Percentiles rank a stretch among this genome's conserved stretches.
Conservation (phyloP, 495 filamentous ascomycete genomes). For the Filosporella fistucella region DNA sequence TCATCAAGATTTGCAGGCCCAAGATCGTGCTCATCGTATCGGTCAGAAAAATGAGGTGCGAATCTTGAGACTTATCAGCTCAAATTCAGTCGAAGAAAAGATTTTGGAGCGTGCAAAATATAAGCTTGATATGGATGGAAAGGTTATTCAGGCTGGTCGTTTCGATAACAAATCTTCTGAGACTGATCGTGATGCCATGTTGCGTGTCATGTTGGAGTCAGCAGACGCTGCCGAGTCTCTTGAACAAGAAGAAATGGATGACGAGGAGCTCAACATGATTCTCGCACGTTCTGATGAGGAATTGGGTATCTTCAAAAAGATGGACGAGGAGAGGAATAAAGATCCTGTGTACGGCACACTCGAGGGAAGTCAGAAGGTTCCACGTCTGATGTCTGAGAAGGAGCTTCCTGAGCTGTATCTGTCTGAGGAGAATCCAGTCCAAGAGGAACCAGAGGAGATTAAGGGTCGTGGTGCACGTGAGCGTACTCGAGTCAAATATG, state of each 20-base stretch:
- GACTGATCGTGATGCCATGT: constrained; percentile 93
- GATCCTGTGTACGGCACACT: constrained; percentile 65
- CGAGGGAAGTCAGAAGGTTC: constrained; percentile 51
- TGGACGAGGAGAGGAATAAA: constrained; percentile 69
- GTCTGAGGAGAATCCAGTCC: constrained; percentile 76
- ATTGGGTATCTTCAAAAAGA: constrained; percentile 60
- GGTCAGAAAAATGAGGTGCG: constrained; percentile 99
- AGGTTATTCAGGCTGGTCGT: constrained; percentile 97
- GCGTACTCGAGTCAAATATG: constrained; percentile 88
- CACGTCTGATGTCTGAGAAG: constrained; percentile 79
- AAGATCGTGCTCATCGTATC: constrained; percentile 99
- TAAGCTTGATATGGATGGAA: constrained; percentile 99
- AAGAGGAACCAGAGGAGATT: constrained; percentile 64
- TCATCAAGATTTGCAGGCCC: constrained; percentile 97
- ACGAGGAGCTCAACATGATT: constrained; percentile 92
- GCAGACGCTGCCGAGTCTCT: constrained; percentile 81
- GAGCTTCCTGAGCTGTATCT: constrained; percentile 95
- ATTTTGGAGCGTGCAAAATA: constrained; percentile 95
- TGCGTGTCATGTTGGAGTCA: constrained; percentile 84
- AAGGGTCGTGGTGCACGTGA: constrained; percentile 90
- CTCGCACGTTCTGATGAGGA: constrained; percentile 75
- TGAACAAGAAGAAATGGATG: constrained; percentile 92
- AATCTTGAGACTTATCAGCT: constrained; percentile 90
- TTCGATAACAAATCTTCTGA: constrained; percentile 99
- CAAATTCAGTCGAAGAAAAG: constrained; percentile 97